Evolutionary conservation across 2,329 filamentous ascomycete genomes (phyloP).

Genomic region (Emmonsiellopsis sp.): DNA sequence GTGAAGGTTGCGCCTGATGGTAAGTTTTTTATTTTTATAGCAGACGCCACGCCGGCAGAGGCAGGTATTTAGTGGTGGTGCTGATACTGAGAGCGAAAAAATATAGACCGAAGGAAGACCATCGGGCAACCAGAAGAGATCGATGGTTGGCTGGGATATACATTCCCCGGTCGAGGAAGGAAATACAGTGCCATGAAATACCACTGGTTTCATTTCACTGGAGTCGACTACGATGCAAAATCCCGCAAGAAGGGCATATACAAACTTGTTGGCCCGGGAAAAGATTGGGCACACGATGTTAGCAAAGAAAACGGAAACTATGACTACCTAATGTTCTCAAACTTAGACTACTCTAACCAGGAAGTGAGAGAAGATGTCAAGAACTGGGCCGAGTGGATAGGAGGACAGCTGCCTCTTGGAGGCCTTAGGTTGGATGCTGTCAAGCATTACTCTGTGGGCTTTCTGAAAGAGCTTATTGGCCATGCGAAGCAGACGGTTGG

Average conservation of each 20-base stretch:
- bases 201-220: slow-evolving; percentile 58
- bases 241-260: slow-evolving; percentile 53
- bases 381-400: slow-evolving; percentile 60
- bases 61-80: not conserved
- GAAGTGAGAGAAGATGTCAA: slow-evolving; percentile 57
- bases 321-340: slow-evolving; percentile 61
- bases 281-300: slow-evolving; percentile 54
- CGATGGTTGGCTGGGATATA: slow-evolving; percentile 58
- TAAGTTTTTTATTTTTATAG: slow-evolving; percentile 11
- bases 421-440: slow-evolving; percentile 64
- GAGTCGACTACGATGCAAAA: slow-evolving; percentile 55
- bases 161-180: slow-evolving; percentile 52
- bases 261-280: slow-evolving; percentile 52
- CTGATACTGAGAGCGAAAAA: slow-evolving; percentile 6
- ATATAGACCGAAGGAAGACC: slow-evolving; percentile 44
- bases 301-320: slow-evolving; percentile 58
- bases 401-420: slow-evolving; percentile 48
- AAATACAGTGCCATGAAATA: slow-evolving; percentile 55
- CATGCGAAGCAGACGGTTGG: slow-evolving; percentile 44
- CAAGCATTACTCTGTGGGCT: slow-evolving; percentile 61
- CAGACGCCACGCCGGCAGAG: too few relatives aligned
- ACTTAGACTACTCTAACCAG: slow-evolving; percentile 55
- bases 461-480: slow-evolving; percentile 55
- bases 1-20: slow-evolving; percentile 52
- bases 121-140: slow-evolving; percentile 51